Conservation (phyloP, 352 stramenopile genomes). For the Phytopythium litorale region DNA sequence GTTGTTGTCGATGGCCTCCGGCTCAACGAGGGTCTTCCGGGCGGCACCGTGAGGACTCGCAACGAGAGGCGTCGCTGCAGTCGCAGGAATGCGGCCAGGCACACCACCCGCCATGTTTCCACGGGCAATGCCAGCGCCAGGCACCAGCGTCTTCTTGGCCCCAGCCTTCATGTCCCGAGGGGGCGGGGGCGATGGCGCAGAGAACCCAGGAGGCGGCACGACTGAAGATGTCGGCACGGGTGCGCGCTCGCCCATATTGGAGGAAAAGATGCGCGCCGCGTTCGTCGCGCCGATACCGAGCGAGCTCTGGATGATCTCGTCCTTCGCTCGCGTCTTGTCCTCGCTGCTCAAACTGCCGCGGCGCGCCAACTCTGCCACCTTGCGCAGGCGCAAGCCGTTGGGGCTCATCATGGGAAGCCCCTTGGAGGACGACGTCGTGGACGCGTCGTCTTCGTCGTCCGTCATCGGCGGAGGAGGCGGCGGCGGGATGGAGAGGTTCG, state of each 20-base stretch:
- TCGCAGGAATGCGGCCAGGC: neutral
- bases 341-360: slow-evolving; percentile 75
- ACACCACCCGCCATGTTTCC: neutral
- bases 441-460: slow-evolving; percentile 64
- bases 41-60: slow-evolving; percentile 10
- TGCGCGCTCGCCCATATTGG: slow-evolving; percentile 43
- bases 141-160: slow-evolving; percentile 41
- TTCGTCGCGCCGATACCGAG: slow-evolving; percentile 65
- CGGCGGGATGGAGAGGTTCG: slow-evolving; percentile 53
- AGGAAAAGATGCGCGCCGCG: slow-evolving; percentile 49
- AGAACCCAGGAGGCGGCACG: slow-evolving; percentile 46
- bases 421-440: slow-evolving; percentile 51
- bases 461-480: slow-evolving; percentile 60
- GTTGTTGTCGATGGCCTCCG: slow-evolving; percentile 5
- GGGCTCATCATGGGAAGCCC: slow-evolving; percentile 82
- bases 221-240: slow-evolving; percentile 12
- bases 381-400: slow-evolving; percentile 67
- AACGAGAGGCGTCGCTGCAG: slow-evolving; percentile 2
- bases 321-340: slow-evolving; percentile 81
- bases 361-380: slow-evolving; percentile 74
- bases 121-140: slow-evolving; percentile 39
- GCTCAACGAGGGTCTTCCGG: slow-evolving; percentile 19
- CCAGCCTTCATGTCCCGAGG: slow-evolving; percentile 50
- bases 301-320: slow-evolving; percentile 88
- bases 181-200: slow-evolving; percentile 25